Conservation (phyloP, 2,329 filamentous ascomycete genomes). For the Tympanopsis confertula region DNA sequence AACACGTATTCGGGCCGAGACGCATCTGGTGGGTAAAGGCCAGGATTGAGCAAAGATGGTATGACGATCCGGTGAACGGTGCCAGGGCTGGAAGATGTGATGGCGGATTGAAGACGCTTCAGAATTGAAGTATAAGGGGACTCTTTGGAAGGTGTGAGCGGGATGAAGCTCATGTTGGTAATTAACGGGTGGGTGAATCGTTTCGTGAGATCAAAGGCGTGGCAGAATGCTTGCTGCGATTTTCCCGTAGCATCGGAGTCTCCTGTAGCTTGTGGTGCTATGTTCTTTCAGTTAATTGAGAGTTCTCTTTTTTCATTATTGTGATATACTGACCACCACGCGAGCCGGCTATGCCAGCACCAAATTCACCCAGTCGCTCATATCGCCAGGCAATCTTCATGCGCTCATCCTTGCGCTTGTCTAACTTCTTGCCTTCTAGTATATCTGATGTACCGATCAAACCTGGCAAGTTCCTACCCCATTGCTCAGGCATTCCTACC, state of each 20-base stretch:
- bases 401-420: background rate
- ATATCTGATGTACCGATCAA: conserved; percentile 25
- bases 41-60: conserved; percentile 79
- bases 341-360: conserved; percentile 26
- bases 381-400: conserved; percentile 99
- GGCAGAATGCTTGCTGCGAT: conserved; percentile 42
- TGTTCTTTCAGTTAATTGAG: too few species aligned
- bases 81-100: conserved; percentile 43
- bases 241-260: conserved; percentile 10
- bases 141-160: conserved; percentile 25
- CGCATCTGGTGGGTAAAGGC: conserved; percentile 60
- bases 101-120: conserved; percentile 37
- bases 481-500: conserved; percentile 66
- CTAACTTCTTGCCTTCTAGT: conserved; percentile 45
- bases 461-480: conserved; percentile 68
- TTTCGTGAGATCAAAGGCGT: conserved; percentile 62
- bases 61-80: conserved; percentile 71
- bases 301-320: too few species aligned
- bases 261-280: conserved; percentile 3
- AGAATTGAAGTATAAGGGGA: conserved; percentile 53
- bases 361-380: conserved; percentile 67
- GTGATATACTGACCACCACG: too few species aligned
- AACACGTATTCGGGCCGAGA: conserved; percentile 64
- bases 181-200: conserved; percentile 44
- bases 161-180: conserved; percentile 38